Percentiles rank a stretch among this genome's conserved stretches.
Conservation (phyloP, 768 basidiomycete species). For the Xerocomellus intermedius region DNA sequence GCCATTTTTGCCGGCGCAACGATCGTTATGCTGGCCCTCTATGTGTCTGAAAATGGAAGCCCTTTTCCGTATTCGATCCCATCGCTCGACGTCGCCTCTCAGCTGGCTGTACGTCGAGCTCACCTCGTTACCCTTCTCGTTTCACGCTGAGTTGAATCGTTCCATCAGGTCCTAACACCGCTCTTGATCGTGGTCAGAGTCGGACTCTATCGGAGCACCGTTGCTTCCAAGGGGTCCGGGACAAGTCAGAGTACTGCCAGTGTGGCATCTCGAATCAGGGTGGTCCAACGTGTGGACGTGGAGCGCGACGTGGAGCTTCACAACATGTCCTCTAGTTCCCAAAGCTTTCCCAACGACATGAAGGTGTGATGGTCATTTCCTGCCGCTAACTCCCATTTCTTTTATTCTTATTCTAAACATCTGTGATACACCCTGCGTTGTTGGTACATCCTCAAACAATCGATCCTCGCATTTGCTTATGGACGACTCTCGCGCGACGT, state of each 20-base stretch:
- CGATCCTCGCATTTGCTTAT: background rate
- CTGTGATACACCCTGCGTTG: background rate
- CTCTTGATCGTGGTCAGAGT: constrained; percentile 18
- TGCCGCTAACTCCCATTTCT: background rate
- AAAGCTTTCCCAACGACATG: background rate
- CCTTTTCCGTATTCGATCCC: constrained; percentile 12
- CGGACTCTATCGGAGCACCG: constrained; percentile 4
- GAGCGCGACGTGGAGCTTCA: constrained; percentile 3
- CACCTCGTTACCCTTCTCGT: background rate
- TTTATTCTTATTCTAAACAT: no score
- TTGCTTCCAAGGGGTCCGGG: background rate
- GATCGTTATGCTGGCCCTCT: constrained; percentile 18
- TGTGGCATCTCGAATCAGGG: background rate
- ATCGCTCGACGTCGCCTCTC: constrained; percentile 18
- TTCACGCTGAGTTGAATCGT: background rate
- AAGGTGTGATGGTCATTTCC: background rate
- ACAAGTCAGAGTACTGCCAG: background rate
- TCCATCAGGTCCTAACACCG: constrained; percentile 15
- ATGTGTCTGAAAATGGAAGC: constrained; percentile 2
- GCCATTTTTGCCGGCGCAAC: constrained; percentile 4
- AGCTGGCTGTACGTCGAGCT: constrained; percentile 15
- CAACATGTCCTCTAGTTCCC: background rate
- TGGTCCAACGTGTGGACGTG: background rate
- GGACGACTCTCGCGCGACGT: background rate
- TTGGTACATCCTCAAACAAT: background rate